Percentiles rank a stretch among this genome's conserved stretches.
Evolutionary conservation across 768 basidiomycete genomes (phyloP).

Genomic region (Favolaschia claudopus): DNA sequence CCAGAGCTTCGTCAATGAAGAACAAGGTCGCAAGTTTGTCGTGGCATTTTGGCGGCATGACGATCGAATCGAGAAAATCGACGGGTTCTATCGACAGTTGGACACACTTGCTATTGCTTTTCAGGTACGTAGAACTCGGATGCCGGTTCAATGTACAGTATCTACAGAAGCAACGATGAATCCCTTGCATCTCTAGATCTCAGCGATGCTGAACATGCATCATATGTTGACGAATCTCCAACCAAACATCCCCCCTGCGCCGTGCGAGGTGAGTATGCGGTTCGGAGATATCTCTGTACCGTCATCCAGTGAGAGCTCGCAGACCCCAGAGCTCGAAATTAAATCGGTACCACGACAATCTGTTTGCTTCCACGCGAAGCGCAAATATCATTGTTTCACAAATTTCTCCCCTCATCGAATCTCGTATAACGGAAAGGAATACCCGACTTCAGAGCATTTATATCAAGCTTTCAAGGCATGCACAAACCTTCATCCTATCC

Average conservation of each 20-base stretch:
- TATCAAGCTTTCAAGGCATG: conserved; percentile 53
- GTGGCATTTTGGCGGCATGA: neutral
- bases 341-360: neutral
- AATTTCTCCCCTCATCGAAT: conserved; percentile 40
- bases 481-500: too few relatives aligned
- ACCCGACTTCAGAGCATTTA: conserved; percentile 56
- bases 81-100: conserved; percentile 7
- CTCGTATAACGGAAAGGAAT: conserved; percentile 44
- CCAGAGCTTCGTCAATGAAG: neutral
- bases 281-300: too few relatives aligned
- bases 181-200: too few relatives aligned
- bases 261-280: neutral
- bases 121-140: neutral
- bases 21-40: neutral
- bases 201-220: conserved; percentile 5
- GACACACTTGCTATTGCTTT: neutral
- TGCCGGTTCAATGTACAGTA: neutral
- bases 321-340: too few relatives aligned
- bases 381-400: neutral
- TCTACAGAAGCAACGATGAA: too few relatives aligned
- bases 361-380: neutral
- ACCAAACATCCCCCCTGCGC: neutral
- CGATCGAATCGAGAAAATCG: neutral
- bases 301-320: too few relatives aligned
- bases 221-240: neutral